phyloP scores from a whole-genome alignment of 2,329 filamentous ascomycete genomes.

The Penicillium occitanis region DNA sequence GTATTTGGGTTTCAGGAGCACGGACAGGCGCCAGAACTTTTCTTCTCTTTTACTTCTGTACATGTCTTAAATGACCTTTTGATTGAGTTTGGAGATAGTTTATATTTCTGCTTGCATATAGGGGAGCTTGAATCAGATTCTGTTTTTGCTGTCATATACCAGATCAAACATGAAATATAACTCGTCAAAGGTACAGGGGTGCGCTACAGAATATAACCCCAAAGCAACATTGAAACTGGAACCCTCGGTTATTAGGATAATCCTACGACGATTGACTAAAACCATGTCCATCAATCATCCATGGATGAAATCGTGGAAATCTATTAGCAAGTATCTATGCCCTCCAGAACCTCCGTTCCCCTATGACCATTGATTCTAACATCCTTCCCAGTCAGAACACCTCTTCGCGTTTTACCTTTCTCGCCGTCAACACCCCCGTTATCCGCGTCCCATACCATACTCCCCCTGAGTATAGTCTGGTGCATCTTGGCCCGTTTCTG shows the following conservation, averaged over 20 bases:
- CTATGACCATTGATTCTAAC: not conserved
- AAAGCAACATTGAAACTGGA: no score
- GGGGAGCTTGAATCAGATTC: not conserved
- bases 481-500: not conserved
- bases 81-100: not conserved
- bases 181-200: not conserved
- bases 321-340: not conserved
- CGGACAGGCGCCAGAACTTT: slow-evolving; percentile 9
- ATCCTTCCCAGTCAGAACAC: not conserved
- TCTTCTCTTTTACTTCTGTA: not conserved
- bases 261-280: not conserved
- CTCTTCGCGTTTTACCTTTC: not conserved
- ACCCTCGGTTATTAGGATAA: not conserved
- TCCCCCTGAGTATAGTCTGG: not conserved
- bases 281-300: not conserved
- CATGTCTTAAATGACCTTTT: slow-evolving; percentile 1
- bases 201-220: no score
- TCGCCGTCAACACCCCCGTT: not conserved
- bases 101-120: not conserved
- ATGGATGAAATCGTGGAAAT: not conserved
- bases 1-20: slow-evolving; percentile 8
- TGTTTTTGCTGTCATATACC: no score
- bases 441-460: not conserved
- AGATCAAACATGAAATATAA: not conserved
- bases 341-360: not conserved